Conservation (phyloP, 75 land plant genomes). For the Adiantum capillusveneris region DNA sequence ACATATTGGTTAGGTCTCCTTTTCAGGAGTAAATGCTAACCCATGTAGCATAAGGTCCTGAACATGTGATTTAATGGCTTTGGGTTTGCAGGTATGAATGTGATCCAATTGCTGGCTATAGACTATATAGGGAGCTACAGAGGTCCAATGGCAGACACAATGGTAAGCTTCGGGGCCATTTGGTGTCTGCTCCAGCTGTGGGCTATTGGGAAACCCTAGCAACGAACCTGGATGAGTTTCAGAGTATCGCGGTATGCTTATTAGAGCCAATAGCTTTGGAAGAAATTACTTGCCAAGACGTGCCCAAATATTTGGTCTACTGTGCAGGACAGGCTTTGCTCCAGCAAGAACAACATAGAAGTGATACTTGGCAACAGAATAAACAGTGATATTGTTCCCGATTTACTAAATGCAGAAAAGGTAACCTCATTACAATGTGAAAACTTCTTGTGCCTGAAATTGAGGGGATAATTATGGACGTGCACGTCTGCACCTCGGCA, state of each 20-base stretch:
- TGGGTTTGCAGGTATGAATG: slow-evolving; percentile 60
- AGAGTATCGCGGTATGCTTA: slow-evolving; percentile 68
- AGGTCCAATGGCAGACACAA: slow-evolving; percentile 46
- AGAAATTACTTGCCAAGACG: background rate
- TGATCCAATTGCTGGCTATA: slow-evolving; percentile 78
- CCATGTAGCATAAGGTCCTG: background rate
- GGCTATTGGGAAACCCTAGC: slow-evolving; percentile 95
- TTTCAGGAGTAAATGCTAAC: background rate
- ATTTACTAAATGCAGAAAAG: slow-evolving; percentile 21
- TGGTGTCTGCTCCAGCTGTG: slow-evolving; percentile 32
- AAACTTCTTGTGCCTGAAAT: background rate
- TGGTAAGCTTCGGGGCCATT: slow-evolving; percentile 34
- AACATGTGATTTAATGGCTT: background rate
- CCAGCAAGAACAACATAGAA: slow-evolving; percentile 21
- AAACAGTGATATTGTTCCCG: slow-evolving; percentile 15
- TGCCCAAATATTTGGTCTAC: background rate
- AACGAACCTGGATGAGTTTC: slow-evolving; percentile 88
- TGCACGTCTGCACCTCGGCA: background rate
- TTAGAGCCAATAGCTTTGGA: background rate
- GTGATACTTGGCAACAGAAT: slow-evolving; percentile 23
- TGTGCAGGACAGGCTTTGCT: slow-evolving; percentile 13
- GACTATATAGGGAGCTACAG: slow-evolving; percentile 76
- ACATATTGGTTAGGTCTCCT: slow-evolving; percentile 57
- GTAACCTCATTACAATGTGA: background rate
- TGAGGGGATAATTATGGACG: background rate